These are phyloP conservation scores for Neocatenulostroma microsporum DNA, from an alignment of 2,329 filamentous ascomycete species.

Conservation along the genomic window DNA sequence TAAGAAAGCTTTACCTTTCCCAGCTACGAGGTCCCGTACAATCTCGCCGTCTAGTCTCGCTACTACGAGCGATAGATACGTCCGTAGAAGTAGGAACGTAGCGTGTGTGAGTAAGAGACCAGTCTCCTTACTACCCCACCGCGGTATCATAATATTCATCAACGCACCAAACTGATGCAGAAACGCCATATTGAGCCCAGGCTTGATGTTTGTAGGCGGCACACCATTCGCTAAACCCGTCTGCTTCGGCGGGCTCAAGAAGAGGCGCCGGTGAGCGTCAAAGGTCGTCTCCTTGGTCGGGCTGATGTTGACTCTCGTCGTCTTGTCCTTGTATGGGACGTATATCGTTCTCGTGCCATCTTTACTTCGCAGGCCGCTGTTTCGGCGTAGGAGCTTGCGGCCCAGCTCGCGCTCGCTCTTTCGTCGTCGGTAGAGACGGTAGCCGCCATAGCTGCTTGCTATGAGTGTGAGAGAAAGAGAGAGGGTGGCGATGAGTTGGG, in stretches of 20 bases:
- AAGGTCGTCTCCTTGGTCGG: constrained; percentile 90
- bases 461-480: constrained; percentile 71
- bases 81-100: constrained; percentile 80
- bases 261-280: constrained; percentile 87
- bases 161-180: constrained; percentile 93
- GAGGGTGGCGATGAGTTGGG: constrained; percentile 68
- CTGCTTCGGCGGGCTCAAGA: constrained; percentile 73
- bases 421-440: constrained; percentile 65
- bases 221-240: constrained; percentile 57
- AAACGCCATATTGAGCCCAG: constrained; percentile 90
- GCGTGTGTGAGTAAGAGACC: constrained; percentile 83
- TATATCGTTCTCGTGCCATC: constrained; percentile 93
- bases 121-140: constrained; percentile 93
- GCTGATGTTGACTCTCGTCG: constrained; percentile 83
- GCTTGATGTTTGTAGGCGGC: constrained; percentile 83
- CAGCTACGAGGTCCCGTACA: constrained; percentile 90
- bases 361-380: constrained; percentile 83
- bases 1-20: constrained; percentile 79
- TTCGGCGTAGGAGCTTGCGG: constrained; percentile 71
- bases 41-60: constrained; percentile 92
- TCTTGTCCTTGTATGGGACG: constrained; percentile 81
- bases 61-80: constrained; percentile 88
- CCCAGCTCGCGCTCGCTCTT: constrained; percentile 76
- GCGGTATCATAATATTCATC: constrained; percentile 94
- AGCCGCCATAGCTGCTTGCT: constrained; percentile 67